Evolutionary conservation across 139 green algal genomes (phyloP).

Genomic region (Auxenochlorella pyrenoidosa): DNA sequence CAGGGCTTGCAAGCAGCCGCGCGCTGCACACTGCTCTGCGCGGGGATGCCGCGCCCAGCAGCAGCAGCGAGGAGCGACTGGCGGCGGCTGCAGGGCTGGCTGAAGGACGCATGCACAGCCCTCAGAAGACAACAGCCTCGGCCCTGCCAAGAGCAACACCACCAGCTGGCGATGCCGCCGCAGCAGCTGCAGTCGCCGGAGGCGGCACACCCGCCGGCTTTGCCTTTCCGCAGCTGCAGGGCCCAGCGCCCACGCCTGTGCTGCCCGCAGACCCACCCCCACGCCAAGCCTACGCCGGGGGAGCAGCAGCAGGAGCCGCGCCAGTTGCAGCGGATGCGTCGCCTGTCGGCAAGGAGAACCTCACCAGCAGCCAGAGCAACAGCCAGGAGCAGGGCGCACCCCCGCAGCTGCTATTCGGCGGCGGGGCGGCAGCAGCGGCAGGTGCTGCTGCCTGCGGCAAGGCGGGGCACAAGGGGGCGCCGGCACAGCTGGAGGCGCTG

Average conservation of each 20-base stretch:
- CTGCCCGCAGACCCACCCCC: background rate
- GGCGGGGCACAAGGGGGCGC: background rate
- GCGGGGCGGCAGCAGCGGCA: background rate
- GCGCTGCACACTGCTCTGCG: slow-evolving; percentile 7
- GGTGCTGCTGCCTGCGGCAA: background rate
- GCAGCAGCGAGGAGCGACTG: slow-evolving; percentile 23
- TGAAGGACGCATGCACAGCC: background rate
- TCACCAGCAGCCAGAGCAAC: slow-evolving; percentile 34
- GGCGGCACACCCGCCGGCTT: background rate
- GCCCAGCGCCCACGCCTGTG: background rate
- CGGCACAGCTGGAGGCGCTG: background rate
- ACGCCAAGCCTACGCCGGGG: background rate
- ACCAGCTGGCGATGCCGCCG: background rate
- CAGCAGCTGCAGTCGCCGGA: background rate
- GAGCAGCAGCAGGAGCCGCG: background rate
- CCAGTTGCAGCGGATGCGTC: background rate
- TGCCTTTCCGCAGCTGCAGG: slow-evolving; percentile 11
- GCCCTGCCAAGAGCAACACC: background rate
- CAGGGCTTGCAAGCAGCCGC: background rate
- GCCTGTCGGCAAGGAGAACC: slow-evolving; percentile 19
- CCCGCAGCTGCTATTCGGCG: background rate
- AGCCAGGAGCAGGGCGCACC: slow-evolving; percentile 16
- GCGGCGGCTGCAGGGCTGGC: background rate
- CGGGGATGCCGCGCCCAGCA: slow-evolving; percentile 32
- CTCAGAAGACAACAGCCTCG: background rate